A percentile compares a stretch with the other conserved stretches of the same genome.
These are phyloP conservation scores for Striga hermonthica DNA, from an alignment of 305 asterid species.

Conservation along the genomic window DNA sequence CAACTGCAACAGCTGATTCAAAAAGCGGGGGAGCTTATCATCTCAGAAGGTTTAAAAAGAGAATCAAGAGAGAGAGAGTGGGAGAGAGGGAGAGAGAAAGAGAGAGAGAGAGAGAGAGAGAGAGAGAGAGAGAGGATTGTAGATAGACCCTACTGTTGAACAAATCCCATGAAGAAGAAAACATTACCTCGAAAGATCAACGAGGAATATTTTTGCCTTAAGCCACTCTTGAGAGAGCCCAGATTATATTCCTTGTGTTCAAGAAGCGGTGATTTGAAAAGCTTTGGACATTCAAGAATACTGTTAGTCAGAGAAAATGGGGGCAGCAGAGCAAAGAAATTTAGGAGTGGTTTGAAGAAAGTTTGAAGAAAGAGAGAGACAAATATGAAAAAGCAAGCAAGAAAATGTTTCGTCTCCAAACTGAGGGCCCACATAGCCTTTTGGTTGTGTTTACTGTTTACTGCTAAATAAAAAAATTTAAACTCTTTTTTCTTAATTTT, in stretches of 20 bases:
- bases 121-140: constrained; percentile 18
- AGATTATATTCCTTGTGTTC: constrained; percentile 33
- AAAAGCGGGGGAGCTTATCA: constrained; percentile 25
- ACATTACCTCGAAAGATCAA: constrained; percentile 35
- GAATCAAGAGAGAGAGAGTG: background rate
- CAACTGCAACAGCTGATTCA: constrained; percentile 17
- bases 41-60: background rate
- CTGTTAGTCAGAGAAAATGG: constrained; percentile 17
- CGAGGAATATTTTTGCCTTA: constrained; percentile 27
- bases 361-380: constrained; percentile 25
- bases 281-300: constrained; percentile 39
- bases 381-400: constrained; percentile 41
- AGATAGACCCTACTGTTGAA: constrained; percentile 46
- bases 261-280: constrained; percentile 32
- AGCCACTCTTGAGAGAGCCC: constrained; percentile 40
- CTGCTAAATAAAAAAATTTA: constrained; percentile 19
- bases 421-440: constrained; percentile 42
- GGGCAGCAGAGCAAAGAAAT: constrained; percentile 33
- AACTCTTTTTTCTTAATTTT: background rate
- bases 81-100: background rate
- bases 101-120: background rate
- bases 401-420: constrained; percentile 36
- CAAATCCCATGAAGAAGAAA: constrained; percentile 49
- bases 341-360: constrained; percentile 30
- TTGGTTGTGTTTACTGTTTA: constrained; percentile 20